Conservation (phyloP, 768 basidiomycete species). For the Nidula microcarpa region DNA sequence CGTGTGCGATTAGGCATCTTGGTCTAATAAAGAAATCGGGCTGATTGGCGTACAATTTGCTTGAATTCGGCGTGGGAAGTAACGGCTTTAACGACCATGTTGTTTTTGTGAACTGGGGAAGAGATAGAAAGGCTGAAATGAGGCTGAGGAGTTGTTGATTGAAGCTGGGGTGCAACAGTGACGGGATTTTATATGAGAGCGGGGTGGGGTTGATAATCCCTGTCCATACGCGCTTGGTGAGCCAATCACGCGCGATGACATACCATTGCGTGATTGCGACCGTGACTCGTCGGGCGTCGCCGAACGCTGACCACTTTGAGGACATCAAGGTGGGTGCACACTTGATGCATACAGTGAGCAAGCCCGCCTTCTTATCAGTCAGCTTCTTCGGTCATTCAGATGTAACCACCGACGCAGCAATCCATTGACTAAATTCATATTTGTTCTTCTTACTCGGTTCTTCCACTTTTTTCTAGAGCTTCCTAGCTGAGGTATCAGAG, state of each 20-base stretch:
- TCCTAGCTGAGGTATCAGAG: too few species aligned
- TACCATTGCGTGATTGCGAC: too few species aligned
- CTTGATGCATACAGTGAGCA: too few species aligned
- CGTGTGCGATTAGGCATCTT: background rate
- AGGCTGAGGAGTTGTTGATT: background rate
- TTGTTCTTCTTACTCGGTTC: too few species aligned
- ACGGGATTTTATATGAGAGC: background rate
- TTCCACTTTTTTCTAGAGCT: too few species aligned
- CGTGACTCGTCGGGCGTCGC: too few species aligned
- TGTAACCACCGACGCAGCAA: too few species aligned
- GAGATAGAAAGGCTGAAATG: background rate
- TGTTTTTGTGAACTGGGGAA: background rate
- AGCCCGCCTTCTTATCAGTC: too few species aligned
- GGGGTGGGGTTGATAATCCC: background rate
- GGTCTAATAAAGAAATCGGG: background rate
- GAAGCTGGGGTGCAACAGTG: background rate
- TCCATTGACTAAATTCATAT: too few species aligned
- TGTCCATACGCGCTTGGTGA: background rate
- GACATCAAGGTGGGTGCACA: too few species aligned
- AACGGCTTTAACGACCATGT: conserved; percentile 38
- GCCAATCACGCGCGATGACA: background rate
- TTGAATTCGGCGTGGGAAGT: conserved; percentile 34
- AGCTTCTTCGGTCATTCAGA: too few species aligned
- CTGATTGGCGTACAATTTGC: conserved; percentile 31
- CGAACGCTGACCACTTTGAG: too few species aligned